Conservation (phyloP, 1,284 basidiomycete species). For the Filobasidium uniguttulatum region DNA sequence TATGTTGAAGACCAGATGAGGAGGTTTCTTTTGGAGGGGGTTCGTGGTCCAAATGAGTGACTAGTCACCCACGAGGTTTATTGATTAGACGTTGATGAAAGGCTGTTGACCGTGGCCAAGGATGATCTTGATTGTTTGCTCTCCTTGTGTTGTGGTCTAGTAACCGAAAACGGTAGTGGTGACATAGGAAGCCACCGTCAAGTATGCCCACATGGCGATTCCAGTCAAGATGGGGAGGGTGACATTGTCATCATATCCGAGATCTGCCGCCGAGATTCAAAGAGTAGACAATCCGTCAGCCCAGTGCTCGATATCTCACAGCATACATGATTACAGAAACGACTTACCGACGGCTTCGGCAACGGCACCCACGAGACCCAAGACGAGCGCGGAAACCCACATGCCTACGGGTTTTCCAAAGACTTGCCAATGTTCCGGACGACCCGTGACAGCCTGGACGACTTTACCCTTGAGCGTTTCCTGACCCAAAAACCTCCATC, state of each 20-base stretch:
- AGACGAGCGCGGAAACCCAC: slow-evolving; percentile 46
- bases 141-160: no score
- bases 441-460: no score
- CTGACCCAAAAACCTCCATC: slow-evolving; percentile 13
- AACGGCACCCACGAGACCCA: slow-evolving; percentile 65
- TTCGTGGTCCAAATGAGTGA: no score
- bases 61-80: no score
- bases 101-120: no score
- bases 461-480: no score
- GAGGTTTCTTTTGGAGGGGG: no score
- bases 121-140: no score
- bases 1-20: no score
- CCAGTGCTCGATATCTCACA: neutral
- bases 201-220: slow-evolving; percentile 52
- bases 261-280: slow-evolving; percentile 43
- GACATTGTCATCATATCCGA: slow-evolving; percentile 86
- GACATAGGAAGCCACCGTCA: slow-evolving; percentile 15
- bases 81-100: no score
- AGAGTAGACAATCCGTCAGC: neutral
- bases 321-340: neutral
- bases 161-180: no score
- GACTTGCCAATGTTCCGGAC: slow-evolving; percentile 11
- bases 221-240: slow-evolving; percentile 84
- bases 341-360: slow-evolving; percentile 67
- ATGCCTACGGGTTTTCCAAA: slow-evolving; percentile 39